Evolutionary conservation across 2,329 filamentous ascomycete genomes (phyloP).

Genomic region (Chaetothyriales sp.): DNA sequence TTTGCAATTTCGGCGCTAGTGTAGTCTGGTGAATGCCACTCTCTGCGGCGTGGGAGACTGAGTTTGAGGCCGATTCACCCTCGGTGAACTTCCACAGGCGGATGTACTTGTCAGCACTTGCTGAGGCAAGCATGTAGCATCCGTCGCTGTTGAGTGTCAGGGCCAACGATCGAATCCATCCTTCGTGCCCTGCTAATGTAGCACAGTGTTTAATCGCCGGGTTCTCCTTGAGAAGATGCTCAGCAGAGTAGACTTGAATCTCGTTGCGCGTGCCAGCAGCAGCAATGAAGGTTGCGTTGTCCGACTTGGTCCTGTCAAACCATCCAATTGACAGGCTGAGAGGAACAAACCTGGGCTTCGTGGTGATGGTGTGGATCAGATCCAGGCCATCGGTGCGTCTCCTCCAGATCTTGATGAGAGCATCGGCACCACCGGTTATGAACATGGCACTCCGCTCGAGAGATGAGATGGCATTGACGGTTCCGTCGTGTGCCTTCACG

Average conservation of each 20-base stretch:
- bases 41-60: conserved; percentile 42
- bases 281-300: conserved; percentile 49
- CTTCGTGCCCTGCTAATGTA: conserved; percentile 77
- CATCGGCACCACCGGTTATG: conserved; percentile 50
- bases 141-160: conserved; percentile 54
- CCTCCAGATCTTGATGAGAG: conserved; percentile 53
- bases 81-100: conserved; percentile 77
- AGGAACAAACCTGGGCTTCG: conserved; percentile 69
- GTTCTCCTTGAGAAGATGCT: conserved; percentile 30
- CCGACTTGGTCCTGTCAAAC: conserved; percentile 41
- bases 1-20: conserved; percentile 78
- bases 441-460: conserved; percentile 36
- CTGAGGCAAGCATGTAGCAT: conserved; percentile 75
- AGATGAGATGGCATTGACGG: conserved; percentile 53
- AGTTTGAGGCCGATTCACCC: conserved; percentile 40
- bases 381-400: conserved; percentile 34
- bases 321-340: conserved; percentile 56
- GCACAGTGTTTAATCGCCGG: conserved; percentile 56
- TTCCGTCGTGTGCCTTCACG: conserved; percentile 53
- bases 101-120: conserved; percentile 95
- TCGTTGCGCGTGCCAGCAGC: conserved; percentile 70
- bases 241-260: conserved; percentile 62
- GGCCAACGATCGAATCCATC: conserved; percentile 78
- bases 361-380: conserved; percentile 57
- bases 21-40: conserved; percentile 42